Evolutionary conservation across 768 basidiomycete genomes (phyloP).

Genomic region (Lepiota brunneoincarnata): DNA sequence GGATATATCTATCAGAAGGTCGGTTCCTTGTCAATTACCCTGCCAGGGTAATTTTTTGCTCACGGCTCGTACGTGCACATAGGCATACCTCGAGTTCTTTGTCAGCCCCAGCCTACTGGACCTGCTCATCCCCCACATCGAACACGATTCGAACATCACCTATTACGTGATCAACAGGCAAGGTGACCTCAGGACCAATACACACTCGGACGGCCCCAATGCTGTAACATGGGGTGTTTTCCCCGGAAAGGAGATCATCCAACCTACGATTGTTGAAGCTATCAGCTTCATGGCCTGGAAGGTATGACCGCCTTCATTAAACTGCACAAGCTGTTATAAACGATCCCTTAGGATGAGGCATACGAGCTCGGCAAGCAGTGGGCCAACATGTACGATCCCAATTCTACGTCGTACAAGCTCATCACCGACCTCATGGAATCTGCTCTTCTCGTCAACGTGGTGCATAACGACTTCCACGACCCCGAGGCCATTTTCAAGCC

Average conservation of each 20-base stretch:
- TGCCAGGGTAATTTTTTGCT: neutral
- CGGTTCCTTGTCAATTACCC: slow-evolving; percentile 2
- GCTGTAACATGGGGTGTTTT: slow-evolving; percentile 99
- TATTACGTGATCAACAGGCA: slow-evolving; percentile 98
- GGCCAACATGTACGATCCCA: slow-evolving; percentile 82
- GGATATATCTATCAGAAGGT: slow-evolving; percentile 98
- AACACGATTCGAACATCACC: slow-evolving; percentile 83
- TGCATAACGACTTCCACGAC: slow-evolving; percentile 94
- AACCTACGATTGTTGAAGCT: slow-evolving; percentile 95
- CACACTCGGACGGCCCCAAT: slow-evolving; percentile 91
- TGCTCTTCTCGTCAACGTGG: slow-evolving; percentile 88
- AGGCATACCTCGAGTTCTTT: slow-evolving; percentile 98
- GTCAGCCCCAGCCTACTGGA: slow-evolving; percentile 73
- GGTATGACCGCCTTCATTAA: slow-evolving; percentile 37
- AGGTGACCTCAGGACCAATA: slow-evolving; percentile 94
- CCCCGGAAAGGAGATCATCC: slow-evolving; percentile 94
- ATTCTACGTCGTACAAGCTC: slow-evolving; percentile 70
- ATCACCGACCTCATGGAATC: slow-evolving; percentile 79
- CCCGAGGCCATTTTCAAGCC: slow-evolving; percentile 82
- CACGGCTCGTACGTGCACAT: slow-evolving; percentile 3
- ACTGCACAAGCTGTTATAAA: slow-evolving; percentile 7
- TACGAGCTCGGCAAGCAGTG: slow-evolving; percentile 91
- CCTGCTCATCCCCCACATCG: slow-evolving; percentile 75
- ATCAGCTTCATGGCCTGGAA: slow-evolving; percentile 99
- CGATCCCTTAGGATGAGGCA: slow-evolving; percentile 75